Conservation (phyloP, 179 eudicot species). For the Sideroxylon spinosum region DNA sequence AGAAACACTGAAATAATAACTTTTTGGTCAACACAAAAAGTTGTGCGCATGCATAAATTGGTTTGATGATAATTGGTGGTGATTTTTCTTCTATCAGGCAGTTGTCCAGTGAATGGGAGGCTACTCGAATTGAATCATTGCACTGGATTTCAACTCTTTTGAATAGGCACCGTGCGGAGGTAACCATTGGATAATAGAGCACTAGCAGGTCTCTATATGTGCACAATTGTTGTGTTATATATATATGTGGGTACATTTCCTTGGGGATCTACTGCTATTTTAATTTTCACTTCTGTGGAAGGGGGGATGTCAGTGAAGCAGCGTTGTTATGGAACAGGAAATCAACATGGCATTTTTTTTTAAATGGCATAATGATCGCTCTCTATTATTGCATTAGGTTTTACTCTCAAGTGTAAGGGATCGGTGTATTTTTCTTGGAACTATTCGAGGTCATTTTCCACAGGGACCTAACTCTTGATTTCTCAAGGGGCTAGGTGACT, state of each 20-base stretch:
- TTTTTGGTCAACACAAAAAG: neutral
- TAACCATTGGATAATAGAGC: constrained; percentile 19
- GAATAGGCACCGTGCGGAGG: constrained; percentile 80
- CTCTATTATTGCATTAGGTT: no score
- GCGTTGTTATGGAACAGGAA: no score
- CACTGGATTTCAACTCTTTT: constrained; percentile 92
- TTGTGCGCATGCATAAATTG: neutral
- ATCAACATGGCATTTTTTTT: no score
- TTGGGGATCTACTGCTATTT: neutral
- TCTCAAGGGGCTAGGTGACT: no score
- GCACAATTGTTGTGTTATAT: neutral
- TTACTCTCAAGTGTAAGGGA: no score
- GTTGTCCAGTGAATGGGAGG: constrained; percentile 94
- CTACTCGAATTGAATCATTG: constrained; percentile 92
- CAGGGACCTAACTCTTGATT: no score
- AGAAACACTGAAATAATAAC: neutral
- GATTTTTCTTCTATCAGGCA: constrained; percentile 48
- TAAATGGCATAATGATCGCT: no score
- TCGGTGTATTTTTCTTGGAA: no score
- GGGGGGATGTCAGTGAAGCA: no score
- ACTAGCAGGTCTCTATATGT: neutral
- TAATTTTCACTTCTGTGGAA: no score
- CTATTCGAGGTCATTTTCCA: no score
- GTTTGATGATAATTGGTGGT: neutral
- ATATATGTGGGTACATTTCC: neutral